Base-by-base conservation (phyloP, 495 filamentous ascomycete species). In the Neurospora tetraspora region DNA sequence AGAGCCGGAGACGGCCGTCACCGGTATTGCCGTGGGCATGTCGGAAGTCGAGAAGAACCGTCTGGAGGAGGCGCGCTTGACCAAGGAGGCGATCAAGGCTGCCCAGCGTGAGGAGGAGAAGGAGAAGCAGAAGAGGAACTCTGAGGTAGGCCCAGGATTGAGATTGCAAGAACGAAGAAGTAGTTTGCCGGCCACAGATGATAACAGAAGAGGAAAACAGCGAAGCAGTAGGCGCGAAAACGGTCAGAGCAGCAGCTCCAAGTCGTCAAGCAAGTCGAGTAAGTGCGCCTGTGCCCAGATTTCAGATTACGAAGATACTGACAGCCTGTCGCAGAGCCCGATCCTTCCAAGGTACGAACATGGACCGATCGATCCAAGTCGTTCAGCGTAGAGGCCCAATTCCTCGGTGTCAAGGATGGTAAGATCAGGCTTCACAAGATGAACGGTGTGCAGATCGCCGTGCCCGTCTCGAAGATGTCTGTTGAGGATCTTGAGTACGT, bases 381-480 rank as follows among this genome's bases (percentile, higher is more conserved):
- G 12, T 99, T 99, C 82, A 97, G 94, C 73, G 96, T 99, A 72
- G 96, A 99, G 71, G 96, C 96, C 11, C 93, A 99, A 78, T 99
- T 98, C 79, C 90, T 98, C 73, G 96, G 94, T 20, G 85, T 97
- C 31, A 91, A 89, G 78, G 96, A 98, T 80, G 93, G 94, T 65
- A 98, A 99, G 84, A 96, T 99, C 74, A 96, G 98, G 81, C 86
- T 99, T 6, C 96, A 99, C 84, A 99, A 99, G 85, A 85, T 91
- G 79, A 99, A 99, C 78, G 96, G 96, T 12, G 93, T 99, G 69
- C 97, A 98, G 81, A 99, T 99, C 81, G 96, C 96, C 9, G 96
- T 99, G 5, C 95, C 96, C 34, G 88, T 97, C 43, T 81, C 89
- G 11, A 98, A 98, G 81, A 99, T 99, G 96, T 93, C 95, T 3